Evolutionary conservation across 2,329 filamentous ascomycete genomes (phyloP).

Genomic region (Xylaria sp.): DNA sequence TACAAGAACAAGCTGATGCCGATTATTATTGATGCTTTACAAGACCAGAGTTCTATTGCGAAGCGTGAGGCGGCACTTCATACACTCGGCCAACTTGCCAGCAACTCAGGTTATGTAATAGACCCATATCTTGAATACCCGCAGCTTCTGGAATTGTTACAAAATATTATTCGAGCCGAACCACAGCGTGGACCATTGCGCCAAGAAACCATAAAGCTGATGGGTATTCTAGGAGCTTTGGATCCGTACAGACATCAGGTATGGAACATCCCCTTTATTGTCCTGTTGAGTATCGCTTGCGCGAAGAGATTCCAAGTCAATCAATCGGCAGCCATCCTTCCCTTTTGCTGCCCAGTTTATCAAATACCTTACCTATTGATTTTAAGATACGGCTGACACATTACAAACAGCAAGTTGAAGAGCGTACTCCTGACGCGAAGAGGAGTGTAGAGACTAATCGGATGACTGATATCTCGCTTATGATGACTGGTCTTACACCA

Average conservation of each 20-base stretch:
- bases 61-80: conserved; percentile 93
- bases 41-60: conserved; percentile 89
- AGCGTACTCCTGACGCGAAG: conserved; percentile 85
- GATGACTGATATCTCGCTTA: conserved; percentile 92
- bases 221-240: conserved; percentile 93
- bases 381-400: conserved; percentile 37
- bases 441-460: conserved; percentile 70
- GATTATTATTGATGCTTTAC: conserved; percentile 90
- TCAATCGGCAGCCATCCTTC: not conserved
- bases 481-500: conserved; percentile 96
- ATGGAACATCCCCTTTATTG: conserved; percentile 41
- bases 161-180: conserved; percentile 94
- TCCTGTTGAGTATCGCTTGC: conserved; percentile 34
- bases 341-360: not conserved
- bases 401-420: conserved; percentile 76
- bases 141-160: conserved; percentile 88
- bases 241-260: conserved; percentile 95
- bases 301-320: not conserved
- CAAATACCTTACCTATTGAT: not conserved
- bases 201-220: conserved; percentile 94
- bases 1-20: conserved; percentile 95
- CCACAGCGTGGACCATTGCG: conserved; percentile 82
- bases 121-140: conserved; percentile 96
- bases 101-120: conserved; percentile 97
- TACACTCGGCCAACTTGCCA: conserved; percentile 90